A percentile compares a stretch with the other conserved stretches of the same genome.
These are phyloP conservation scores for Phytophthora melonis DNA, from an alignment of 352 stramenopile species.

Conservation along the genomic window DNA sequence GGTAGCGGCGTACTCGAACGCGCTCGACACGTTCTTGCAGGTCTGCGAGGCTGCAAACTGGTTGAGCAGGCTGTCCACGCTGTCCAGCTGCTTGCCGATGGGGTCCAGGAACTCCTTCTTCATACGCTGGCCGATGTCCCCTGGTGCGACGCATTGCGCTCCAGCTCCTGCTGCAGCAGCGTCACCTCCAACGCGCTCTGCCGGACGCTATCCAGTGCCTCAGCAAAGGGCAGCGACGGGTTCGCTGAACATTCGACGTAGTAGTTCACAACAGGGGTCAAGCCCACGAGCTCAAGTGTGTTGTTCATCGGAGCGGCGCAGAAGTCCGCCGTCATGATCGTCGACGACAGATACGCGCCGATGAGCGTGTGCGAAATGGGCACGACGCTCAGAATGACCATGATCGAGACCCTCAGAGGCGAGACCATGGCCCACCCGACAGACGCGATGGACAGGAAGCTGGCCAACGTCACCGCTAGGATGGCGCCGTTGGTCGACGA, in stretches of 20 bases:
- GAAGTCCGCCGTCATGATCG: slow-evolving; percentile 85
- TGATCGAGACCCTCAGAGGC: slow-evolving; percentile 76
- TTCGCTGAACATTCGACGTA: slow-evolving; percentile 75
- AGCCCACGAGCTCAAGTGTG: slow-evolving; percentile 64
- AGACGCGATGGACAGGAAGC: slow-evolving; percentile 82
- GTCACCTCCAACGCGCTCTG: slow-evolving; percentile 43
- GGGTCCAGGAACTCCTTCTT: slow-evolving; percentile 80
- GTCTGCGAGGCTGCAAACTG: slow-evolving; percentile 57
- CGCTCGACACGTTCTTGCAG: slow-evolving; percentile 58
- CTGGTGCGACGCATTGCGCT: slow-evolving; percentile 59
- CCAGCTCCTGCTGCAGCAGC: slow-evolving; percentile 57
- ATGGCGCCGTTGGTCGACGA: slow-evolving; percentile 85
- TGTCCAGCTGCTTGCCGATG: slow-evolving; percentile 59
- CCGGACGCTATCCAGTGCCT: slow-evolving; percentile 40
- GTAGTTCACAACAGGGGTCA: slow-evolving; percentile 60
- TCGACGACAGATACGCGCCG: slow-evolving; percentile 80
- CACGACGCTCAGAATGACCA: slow-evolving; percentile 79
- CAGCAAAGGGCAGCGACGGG: slow-evolving; percentile 54
- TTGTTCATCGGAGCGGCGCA: slow-evolving; percentile 76
- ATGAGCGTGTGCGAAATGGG: slow-evolving; percentile 85
- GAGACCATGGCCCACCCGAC: slow-evolving; percentile 86
- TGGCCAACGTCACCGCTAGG: slow-evolving; percentile 71
- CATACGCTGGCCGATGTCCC: slow-evolving; percentile 64
- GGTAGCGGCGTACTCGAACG: slow-evolving; percentile 56
- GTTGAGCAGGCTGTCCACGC: slow-evolving; percentile 37